Conservation (phyloP, 768 basidiomycete species). For the Trametes cingulata region DNA sequence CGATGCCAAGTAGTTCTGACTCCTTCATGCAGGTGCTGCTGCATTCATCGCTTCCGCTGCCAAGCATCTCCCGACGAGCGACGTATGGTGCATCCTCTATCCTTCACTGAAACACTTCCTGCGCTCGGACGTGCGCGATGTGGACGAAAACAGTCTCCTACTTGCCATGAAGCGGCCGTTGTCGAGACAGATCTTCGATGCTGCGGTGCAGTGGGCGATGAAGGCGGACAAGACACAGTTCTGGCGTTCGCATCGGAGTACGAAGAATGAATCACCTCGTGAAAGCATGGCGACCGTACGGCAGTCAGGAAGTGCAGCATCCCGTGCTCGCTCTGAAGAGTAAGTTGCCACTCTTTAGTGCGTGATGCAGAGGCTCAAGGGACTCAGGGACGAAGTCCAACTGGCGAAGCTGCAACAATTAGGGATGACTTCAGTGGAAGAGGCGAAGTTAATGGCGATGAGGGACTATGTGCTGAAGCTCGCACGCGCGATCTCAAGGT, state of each 20-base stretch:
- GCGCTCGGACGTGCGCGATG: constrained; percentile 73
- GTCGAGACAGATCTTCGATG: constrained; percentile 76
- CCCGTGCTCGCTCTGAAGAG: constrained; percentile 74
- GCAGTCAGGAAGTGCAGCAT: constrained; percentile 47
- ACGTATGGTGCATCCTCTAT: constrained; percentile 97
- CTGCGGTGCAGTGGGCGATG: constrained; percentile 87
- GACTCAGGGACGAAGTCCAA: constrained; percentile 71
- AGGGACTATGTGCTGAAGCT: constrained; percentile 86
- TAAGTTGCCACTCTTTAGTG: constrained; percentile 39
- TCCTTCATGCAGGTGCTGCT: constrained; percentile 61
- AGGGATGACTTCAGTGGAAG: constrained; percentile 82
- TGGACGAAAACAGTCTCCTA: constrained; percentile 77
- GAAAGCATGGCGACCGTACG: constrained; percentile 71
- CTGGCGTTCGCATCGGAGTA: constrained; percentile 63
- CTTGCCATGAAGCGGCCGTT: constrained; percentile 74
- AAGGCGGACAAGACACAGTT: constrained; percentile 77
- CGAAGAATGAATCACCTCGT: constrained; percentile 64
- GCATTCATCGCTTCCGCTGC: constrained; percentile 88
- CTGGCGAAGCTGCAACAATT: constrained; percentile 79
- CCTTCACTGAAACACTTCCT: constrained; percentile 86
- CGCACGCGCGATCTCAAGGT: constrained; percentile 79
- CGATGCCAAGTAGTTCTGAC: background rate
- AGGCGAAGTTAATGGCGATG: constrained; percentile 85
- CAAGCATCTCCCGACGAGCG: constrained; percentile 78
- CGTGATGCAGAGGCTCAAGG: constrained; percentile 4